Evolutionary conservation across 768 basidiomycete species (phyloP), one percentile per base, ranked within the genome.

Genomic region (Tricholomella constricta): DNA sequence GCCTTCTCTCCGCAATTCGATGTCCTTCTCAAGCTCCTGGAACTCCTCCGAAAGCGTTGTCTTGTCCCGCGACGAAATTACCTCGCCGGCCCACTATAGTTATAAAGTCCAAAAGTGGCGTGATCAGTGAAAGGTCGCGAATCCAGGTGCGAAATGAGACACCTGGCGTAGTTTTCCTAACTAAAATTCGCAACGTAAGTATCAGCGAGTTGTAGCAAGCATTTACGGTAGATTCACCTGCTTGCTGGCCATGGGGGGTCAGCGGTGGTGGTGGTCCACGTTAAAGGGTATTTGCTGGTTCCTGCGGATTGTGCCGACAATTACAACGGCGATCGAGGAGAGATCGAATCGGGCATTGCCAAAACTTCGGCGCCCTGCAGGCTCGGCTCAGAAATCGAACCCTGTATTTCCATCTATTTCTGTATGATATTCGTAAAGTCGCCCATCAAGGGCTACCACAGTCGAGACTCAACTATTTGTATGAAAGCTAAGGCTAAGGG

Each of bases 21-120:
- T 83, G 65, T 96, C 93, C 61, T 80, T 79, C 69, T 95, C 91
- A 40, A 94, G 75, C 43, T 88, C 89, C 32, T 74, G 79, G 67
- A 95, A 89, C 57, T 94, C 92, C 22, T 88, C 87, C 2, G 88
- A 83, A 27, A 88, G 78, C 37, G 81, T 70, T 2, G 89, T 85
- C 78, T 89, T 95, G 66, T 93, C 90, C 57, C 86, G 82, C 22
- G 87, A 80, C 35, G 89, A 85, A 48, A 97, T 91, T 60, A 90
- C 88, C 72, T 95, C 92, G 36, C 89, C 91, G 5, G 90, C 91
- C 89, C 91, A 91, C 89, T 94, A 62, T 38, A 60, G 37, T 10
- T 14, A 9, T 2, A 32, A 32, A 32, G 52, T 19, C 57, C 44
- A 55, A 65, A 65, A 68, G 67, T 69, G 65, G 70, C 62, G 55